phyloP scores from a whole-genome alignment of 176 grass and related monocot genomes.

The Aegilops speltoides region DNA sequence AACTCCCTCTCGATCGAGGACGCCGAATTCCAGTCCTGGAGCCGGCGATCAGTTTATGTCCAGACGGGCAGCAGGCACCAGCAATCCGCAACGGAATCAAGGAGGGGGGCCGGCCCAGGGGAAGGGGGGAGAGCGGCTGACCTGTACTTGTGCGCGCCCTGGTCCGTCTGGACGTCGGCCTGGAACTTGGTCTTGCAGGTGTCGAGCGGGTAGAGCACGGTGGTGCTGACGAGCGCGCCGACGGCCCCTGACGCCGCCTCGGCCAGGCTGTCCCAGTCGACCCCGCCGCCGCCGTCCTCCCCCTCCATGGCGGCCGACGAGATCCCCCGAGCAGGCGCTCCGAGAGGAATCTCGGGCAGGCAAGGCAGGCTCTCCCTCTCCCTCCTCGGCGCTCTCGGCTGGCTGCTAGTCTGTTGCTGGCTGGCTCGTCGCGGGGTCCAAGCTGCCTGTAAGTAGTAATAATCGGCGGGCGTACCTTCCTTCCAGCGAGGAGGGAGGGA shows the following conservation, averaged over 20 bases:
- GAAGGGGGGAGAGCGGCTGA: neutral
- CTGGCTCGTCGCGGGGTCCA: neutral
- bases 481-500: neutral
- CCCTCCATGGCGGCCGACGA: conserved; percentile 17
- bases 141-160: conserved; percentile 84
- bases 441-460: neutral
- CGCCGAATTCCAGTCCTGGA: neutral
- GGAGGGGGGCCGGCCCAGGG: too few relatives aligned
- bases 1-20: neutral
- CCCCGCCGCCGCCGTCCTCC: conserved; percentile 30
- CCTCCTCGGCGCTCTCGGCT: neutral
- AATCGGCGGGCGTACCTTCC: neutral
- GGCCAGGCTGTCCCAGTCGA: conserved; percentile 93
- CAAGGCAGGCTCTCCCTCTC: neutral
- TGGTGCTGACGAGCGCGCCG: conserved; percentile 91
- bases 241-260: conserved; percentile 96
- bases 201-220: conserved; percentile 90
- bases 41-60: neutral
- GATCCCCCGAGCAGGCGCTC: neutral
- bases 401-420: neutral
- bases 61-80: neutral
- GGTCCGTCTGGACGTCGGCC: conserved; percentile 75
- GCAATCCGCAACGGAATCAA: neutral
- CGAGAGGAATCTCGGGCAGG: neutral
- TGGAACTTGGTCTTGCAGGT: conserved; percentile 98